Conservation (phyloP, 2,329 filamentous ascomycete genomes). For the Neoascochyta sp. region DNA sequence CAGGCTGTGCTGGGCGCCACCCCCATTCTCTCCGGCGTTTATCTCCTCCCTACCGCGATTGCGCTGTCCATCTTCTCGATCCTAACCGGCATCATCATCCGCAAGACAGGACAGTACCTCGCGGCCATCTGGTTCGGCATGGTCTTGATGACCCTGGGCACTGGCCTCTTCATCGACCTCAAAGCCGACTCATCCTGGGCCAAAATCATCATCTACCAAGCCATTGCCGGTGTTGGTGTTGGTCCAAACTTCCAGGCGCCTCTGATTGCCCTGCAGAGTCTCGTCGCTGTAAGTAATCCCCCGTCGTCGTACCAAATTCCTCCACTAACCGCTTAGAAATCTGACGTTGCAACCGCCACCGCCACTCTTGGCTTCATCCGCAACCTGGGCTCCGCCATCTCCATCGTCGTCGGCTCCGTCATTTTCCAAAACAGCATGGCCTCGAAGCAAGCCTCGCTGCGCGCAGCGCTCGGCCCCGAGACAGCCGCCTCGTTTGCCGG, state of each 20-base stretch:
- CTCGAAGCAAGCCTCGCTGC: conserved; percentile 50
- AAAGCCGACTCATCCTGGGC: conserved; percentile 32
- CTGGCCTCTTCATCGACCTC: conserved; percentile 39
- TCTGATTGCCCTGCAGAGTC: conserved; percentile 64
- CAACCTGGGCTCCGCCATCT: conserved; percentile 64
- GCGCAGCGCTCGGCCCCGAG: conserved; percentile 49
- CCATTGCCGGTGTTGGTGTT: conserved; percentile 44
- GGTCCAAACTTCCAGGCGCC: conserved; percentile 68
- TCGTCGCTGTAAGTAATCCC: conserved; percentile 49
- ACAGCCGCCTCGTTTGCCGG: conserved; percentile 55
- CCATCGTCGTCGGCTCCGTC: conserved; percentile 71
- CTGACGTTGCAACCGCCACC: conserved; percentile 66
- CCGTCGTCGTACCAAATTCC: background rate
- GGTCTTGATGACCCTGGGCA: conserved; percentile 37
- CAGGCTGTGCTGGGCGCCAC: conserved; percentile 67
- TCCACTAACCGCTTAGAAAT: conserved; percentile 29
- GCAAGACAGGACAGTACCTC: conserved; percentile 46
- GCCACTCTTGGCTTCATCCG: conserved; percentile 65
- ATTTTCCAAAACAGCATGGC: conserved; percentile 75
- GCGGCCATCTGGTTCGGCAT: conserved; percentile 39
- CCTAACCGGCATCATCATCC: conserved; percentile 51
- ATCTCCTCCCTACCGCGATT: conserved; percentile 67
- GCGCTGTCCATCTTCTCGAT: conserved; percentile 63
- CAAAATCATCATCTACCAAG: conserved; percentile 41
- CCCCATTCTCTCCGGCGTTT: conserved; percentile 70